A percentile compares a stretch with the other conserved stretches of the same genome.
Conservation (phyloP, 139 green algal genomes). For the Micromonas pusilla region DNA sequence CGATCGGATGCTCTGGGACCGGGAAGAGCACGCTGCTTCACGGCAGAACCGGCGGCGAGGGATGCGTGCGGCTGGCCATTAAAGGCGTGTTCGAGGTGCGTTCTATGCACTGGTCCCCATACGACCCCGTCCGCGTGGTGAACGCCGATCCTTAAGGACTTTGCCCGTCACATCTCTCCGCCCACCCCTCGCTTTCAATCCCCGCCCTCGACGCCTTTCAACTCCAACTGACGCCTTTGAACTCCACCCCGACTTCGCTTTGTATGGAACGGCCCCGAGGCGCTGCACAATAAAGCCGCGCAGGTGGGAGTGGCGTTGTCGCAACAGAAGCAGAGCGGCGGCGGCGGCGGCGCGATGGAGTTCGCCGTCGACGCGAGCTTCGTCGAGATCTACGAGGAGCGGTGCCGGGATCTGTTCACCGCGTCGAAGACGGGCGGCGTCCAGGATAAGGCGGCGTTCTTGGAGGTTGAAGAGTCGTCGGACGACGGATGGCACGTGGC, state of each 20-base stretch:
- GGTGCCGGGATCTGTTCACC: constrained; percentile 42
- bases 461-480: constrained; percentile 35
- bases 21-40: background rate
- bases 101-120: no score
- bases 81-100: constrained; percentile 55
- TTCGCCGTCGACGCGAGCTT: constrained; percentile 55
- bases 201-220: no score
- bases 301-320: constrained; percentile 41
- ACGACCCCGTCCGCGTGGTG: no score
- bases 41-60: background rate
- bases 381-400: constrained; percentile 56
- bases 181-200: no score
- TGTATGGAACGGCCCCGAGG: no score
- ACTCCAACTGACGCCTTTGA: no score
- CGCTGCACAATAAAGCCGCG: constrained; percentile 49
- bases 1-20: background rate
- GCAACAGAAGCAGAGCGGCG: constrained; percentile 36
- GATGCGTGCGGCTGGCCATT: background rate
- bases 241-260: no score
- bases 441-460: background rate
- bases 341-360: constrained; percentile 47
- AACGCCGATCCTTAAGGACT: no score
- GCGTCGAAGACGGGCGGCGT: no score
- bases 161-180: no score
- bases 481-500: constrained; percentile 36